These are phyloP conservation scores for Leccinum disarticulatum DNA, from an alignment of 768 basidiomycete species.

Conservation along the genomic window DNA sequence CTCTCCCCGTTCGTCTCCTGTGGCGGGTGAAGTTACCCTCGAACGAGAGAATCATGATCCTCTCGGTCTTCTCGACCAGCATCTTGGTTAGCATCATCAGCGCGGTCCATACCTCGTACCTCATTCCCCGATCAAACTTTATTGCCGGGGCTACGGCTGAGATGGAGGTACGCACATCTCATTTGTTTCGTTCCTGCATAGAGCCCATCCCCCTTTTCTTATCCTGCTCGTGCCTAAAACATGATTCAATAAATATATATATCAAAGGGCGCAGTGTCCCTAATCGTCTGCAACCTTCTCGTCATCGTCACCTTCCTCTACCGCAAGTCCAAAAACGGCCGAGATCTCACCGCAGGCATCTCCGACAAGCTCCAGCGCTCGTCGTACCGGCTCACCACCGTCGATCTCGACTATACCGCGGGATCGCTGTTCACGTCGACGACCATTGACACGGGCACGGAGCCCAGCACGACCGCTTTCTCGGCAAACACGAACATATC, in stretches of 20 bases:
- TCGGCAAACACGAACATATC: slow-evolving; percentile 10
- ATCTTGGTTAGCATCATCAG: slow-evolving; percentile 47
- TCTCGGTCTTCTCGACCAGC: slow-evolving; percentile 51
- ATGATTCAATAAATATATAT: neutral
- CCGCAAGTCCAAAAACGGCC: slow-evolving; percentile 13
- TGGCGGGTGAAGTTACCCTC: slow-evolving; percentile 41
- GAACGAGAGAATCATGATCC: slow-evolving; percentile 41
- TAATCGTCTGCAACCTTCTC: slow-evolving; percentile 44
- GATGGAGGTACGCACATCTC: slow-evolving; percentile 39
- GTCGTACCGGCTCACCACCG: slow-evolving; percentile 25
- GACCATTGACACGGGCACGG: neutral
- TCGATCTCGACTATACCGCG: slow-evolving; percentile 21
- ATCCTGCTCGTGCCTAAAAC: neutral
- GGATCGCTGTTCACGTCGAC: neutral
- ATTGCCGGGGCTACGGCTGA: slow-evolving; percentile 32
- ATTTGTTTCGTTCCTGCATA: neutral
- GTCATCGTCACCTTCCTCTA: slow-evolving; percentile 39
- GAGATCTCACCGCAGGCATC: slow-evolving; percentile 12
- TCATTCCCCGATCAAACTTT: slow-evolving; percentile 32
- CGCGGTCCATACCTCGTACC: slow-evolving; percentile 42
- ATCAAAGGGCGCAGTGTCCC: slow-evolving; percentile 36
- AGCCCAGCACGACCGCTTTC: neutral
- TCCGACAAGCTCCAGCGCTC: neutral
- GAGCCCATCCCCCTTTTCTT: neutral
- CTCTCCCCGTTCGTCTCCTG: slow-evolving; percentile 46